Evolutionary conservation across 2,329 filamentous ascomycete genomes (phyloP), one percentile per base, ranked within the genome.

Genomic region (Pseudogymnoascus sp.): DNA sequence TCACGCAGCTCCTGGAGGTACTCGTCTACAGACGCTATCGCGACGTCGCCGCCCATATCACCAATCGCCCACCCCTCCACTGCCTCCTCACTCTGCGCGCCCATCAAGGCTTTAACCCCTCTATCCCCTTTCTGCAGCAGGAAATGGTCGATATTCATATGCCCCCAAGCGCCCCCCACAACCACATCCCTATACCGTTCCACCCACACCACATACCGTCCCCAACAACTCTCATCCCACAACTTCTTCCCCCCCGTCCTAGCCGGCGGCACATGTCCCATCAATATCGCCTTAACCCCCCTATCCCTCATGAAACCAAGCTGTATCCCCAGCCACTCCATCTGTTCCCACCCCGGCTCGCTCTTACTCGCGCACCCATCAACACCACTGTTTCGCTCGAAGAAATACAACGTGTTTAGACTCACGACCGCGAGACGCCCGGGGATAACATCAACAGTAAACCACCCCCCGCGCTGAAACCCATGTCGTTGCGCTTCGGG

Each of bases 91-190:
- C 74, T 69, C 47, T 75, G 67, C 7, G 78, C 65, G 1, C 79
- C 76, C 26, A 78, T 76, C 59, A 91, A 81, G 66, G 89, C 81
- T 10, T 40, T 40, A 10, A 40, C 37, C 62, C 97, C 81, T 0
- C 96, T 84, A 42, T 89, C 81, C 64, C 86, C 90, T 73, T 97
- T 93, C 70, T 96, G 91, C 14, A 99, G 78, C 72, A 97, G 83
- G 75, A 99, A 99, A 75, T 99, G 95, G 71, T 99, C 95, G 68
- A 97, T 90, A 72, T 99, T 99, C 95, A 99, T 97, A 74, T 99
- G 95, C 1, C 93, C 95, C 72, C 89, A 99, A 5, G 96, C 72
- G 26, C 86, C 86, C 11, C 84, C 86, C 18, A 93, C 82, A 18
- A 99, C 82, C 39, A 99, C 88, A 74, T 99, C 95, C 36, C 95